phyloP scores from a whole-genome alignment of 352 stramenopile genomes.

The Globisporangium rhizosaccharum region DNA sequence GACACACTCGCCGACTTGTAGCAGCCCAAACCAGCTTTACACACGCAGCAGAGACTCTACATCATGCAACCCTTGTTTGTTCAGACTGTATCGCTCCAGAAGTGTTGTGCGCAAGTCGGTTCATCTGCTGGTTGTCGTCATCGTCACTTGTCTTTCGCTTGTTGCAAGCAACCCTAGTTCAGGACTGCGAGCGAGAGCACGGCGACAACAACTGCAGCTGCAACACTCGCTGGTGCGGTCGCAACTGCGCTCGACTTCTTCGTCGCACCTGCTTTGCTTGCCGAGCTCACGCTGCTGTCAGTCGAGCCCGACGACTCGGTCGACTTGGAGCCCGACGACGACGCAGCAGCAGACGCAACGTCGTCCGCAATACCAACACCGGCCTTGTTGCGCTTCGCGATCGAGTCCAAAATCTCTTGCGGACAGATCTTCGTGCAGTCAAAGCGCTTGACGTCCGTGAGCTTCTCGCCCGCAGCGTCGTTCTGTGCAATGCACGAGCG shows the following conservation, averaged over 20 bases:
- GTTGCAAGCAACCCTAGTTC: slow-evolving; percentile 1
- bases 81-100: too few species aligned
- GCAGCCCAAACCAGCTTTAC: too few species aligned
- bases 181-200: slow-evolving; percentile 6
- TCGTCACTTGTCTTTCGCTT: not conserved
- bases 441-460: slow-evolving; percentile 56
- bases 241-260: slow-evolving; percentile 9
- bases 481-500: slow-evolving; percentile 78
- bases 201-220: not conserved
- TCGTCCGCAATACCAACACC: slow-evolving; percentile 58
- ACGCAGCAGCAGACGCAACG: slow-evolving; percentile 23
- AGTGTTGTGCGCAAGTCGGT: too few species aligned
- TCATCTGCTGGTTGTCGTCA: not conserved
- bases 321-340: slow-evolving; percentile 18
- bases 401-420: slow-evolving; percentile 53
- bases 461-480: slow-evolving; percentile 43
- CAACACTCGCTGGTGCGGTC: not conserved
- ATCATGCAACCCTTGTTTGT: too few species aligned
- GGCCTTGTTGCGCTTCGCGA: slow-evolving; percentile 45
- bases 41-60: too few species aligned
- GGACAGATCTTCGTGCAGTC: slow-evolving; percentile 75
- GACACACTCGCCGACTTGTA: too few species aligned
- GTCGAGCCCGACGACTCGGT: slow-evolving; percentile 10
- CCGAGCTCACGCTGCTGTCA: not conserved
- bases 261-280: slow-evolving; percentile 12